Base-by-base conservation (phyloP, 1,284 basidiomycete genomes). In the Wallemia ichthyophaga region DNA sequence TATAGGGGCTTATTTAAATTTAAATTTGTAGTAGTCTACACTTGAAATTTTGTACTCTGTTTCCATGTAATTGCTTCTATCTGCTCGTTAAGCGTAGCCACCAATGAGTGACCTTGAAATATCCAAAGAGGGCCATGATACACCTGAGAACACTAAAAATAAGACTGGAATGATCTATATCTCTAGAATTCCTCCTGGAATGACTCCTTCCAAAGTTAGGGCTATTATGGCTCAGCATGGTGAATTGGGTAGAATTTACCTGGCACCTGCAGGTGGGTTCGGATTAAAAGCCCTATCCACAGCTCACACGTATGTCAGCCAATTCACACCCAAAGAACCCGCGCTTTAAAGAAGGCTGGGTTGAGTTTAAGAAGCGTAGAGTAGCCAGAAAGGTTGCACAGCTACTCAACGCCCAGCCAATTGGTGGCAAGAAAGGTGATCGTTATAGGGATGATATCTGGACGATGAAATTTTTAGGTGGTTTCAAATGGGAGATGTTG, bases 401-500 rank as follows among this genome's bases (percentile, higher is more conserved):
- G 61, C 87, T 96, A 84, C 74, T 99, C 62, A 99, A 98, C 67
- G 94, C 92, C 0, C 82, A 91, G 66, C 80, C 87, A 0, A 92
- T 99, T 63, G 94, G 88, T 7, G 87, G 88, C 1, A 91, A 89
- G 73, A 91, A 91, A 69, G 84, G 86, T 7, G 71, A 72, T 62
- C 62, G 64, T 66, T 69, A 87, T 85, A 76, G 86, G 66, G 89
- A 98, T 67, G 91, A 98, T 64, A 80, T 99, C 5, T 98, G 94
- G 94, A 96, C 94, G 55, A 94, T 98, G 88, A 92, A 92, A 69
- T 99, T 98, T 68, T 74, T 99, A 58, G 88, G 88, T 5, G 85
- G 81, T 63, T 99, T 96, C 76, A 96, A 94, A 69, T 98, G 94
- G 94, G 82, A 83, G 69, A 95, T 95, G 91, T 74, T 99, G 62